Percentiles rank a stretch among this genome's conserved stretches.
These are phyloP conservation scores for Flaveria bidentis DNA, from an alignment of 129 eudicot species.

Conservation along the genomic window DNA sequence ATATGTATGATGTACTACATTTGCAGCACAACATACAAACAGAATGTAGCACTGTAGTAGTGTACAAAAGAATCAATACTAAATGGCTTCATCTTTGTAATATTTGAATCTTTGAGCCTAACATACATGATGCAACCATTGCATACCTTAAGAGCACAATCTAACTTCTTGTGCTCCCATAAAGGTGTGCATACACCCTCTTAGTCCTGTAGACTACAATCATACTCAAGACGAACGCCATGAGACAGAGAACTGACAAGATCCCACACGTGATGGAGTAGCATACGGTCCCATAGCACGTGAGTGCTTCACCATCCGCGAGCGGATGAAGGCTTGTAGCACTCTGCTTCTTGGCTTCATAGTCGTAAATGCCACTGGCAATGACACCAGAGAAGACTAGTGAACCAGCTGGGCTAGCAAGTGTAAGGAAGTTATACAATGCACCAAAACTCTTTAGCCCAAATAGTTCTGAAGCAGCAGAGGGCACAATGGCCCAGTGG, in stretches of 20 bases:
- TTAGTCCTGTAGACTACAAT: conserved; percentile 64
- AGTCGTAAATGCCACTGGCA: conserved; percentile 75
- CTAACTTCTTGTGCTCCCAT: conserved; percentile 38
- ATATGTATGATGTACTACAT: background rate
- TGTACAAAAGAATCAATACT: conserved; percentile 32
- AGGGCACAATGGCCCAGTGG: conserved; percentile 89
- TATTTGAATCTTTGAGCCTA: conserved; percentile 19
- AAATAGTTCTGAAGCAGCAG: conserved; percentile 71
- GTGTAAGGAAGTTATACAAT: conserved; percentile 62
- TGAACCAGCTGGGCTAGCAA: conserved; percentile 70
- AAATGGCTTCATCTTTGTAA: conserved; percentile 26
- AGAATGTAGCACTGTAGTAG: background rate
- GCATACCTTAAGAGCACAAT: background rate
- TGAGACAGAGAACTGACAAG: conserved; percentile 56
- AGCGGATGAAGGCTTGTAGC: background rate
- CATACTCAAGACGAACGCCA: conserved; percentile 57
- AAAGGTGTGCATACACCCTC: conserved; percentile 57
- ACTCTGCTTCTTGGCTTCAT: conserved; percentile 64
- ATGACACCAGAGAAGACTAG: conserved; percentile 68
- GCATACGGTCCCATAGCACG: conserved; percentile 65
- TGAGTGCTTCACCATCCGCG: conserved; percentile 42
- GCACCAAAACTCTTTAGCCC: conserved; percentile 76
- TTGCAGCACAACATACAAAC: conserved; percentile 24
- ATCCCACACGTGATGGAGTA: conserved; percentile 68
- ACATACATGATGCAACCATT: background rate